These are phyloP conservation scores for Brassica napus DNA, from an alignment of 345 rosid genomes.

Conservation along the genomic window Da-Ae NC_063441.1:19017501-19018000, in stretches of 20 bases:
- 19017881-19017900: background rate
- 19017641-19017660: slow-evolving; percentile 32
- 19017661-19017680: slow-evolving; percentile 39
- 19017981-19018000: background rate
- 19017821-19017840: slow-evolving; percentile 32
- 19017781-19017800: slow-evolving; percentile 25
- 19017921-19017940: slow-evolving; percentile 38
- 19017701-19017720: slow-evolving; percentile 20
- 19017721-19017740: slow-evolving; percentile 28
- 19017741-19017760: too few species aligned
- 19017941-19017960: slow-evolving; percentile 30
- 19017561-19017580: slow-evolving; percentile 3
- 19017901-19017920: slow-evolving; percentile 26
- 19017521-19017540: slow-evolving; percentile 10
- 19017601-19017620: slow-evolving; percentile 17
- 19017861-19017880: slow-evolving; percentile 11
- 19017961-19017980: background rate
- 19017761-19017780: background rate
- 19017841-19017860: slow-evolving; percentile 29
- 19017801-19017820: slow-evolving; percentile 40
- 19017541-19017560: background rate
- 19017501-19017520: slow-evolving; percentile 7
- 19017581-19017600: slow-evolving; percentile 19
- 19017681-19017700: slow-evolving; percentile 6
- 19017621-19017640: slow-evolving; percentile 24